Conservation (phyloP, 1,284 basidiomycete species). For the Marasmius tenuissimus region DNA sequence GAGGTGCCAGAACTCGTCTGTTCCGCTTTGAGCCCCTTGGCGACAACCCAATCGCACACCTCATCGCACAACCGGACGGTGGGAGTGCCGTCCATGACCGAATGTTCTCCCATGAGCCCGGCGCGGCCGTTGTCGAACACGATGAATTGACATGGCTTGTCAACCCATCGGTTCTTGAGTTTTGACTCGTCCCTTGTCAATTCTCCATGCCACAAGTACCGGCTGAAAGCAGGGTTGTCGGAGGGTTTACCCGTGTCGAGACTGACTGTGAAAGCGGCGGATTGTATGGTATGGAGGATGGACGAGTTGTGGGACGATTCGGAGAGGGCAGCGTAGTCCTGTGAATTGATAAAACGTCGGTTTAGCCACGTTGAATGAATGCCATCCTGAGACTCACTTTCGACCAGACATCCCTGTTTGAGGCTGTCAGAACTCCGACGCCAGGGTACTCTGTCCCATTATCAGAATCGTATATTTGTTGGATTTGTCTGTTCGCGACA, state of each 20-base stretch:
- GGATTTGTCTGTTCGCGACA: conserved; percentile 58
- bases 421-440: conserved; percentile 76
- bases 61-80: conserved; percentile 67
- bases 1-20: conserved; percentile 23
- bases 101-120: conserved; percentile 90
- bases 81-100: conserved; percentile 82
- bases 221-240: conserved; percentile 58
- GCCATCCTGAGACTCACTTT: conserved; percentile 45
- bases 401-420: conserved; percentile 84
- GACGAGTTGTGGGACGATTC: conserved; percentile 58
- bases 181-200: conserved; percentile 46
- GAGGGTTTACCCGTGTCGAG: conserved; percentile 67
- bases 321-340: conserved; percentile 67
- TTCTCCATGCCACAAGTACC: conserved; percentile 75
- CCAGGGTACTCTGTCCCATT: conserved; percentile 57
- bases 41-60: conserved; percentile 63
- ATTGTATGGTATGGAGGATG: conserved; percentile 75
- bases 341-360: not conserved
- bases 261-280: conserved; percentile 79
- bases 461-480: conserved; percentile 71
- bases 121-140: conserved; percentile 78
- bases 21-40: conserved; percentile 59
- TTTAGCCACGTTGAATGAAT: not conserved
- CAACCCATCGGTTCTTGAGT: conserved; percentile 75
- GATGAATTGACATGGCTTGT: conserved; percentile 84